phyloP scores from a whole-genome alignment of 176 grass and related monocot genomes.

The Oryza punctata region DNA sequence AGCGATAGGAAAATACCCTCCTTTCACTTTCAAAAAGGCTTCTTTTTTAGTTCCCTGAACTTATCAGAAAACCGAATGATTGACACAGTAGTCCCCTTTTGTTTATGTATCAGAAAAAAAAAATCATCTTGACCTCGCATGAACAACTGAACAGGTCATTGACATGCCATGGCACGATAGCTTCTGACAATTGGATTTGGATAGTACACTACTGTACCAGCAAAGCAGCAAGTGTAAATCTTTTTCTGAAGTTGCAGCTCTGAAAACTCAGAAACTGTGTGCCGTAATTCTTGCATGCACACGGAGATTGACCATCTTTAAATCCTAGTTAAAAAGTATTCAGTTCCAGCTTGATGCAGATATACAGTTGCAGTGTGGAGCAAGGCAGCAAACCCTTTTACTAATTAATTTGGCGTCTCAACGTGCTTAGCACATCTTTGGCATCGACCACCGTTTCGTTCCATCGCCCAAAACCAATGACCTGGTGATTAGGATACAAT shows the following conservation, averaged over 20 bases:
- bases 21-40: neutral
- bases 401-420: neutral
- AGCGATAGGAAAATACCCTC: neutral
- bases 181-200: too few relatives aligned
- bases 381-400: neutral
- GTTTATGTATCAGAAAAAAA: neutral
- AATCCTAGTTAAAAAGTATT: neutral
- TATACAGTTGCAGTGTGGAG: neutral
- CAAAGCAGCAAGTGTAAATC: too few relatives aligned
- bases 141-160: neutral
- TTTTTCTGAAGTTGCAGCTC: neutral
- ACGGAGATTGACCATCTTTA: slow-evolving; percentile 2
- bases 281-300: neutral
- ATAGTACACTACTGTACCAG: too few relatives aligned
- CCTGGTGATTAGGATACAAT: neutral
- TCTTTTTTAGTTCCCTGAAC: neutral
- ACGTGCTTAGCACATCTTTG: neutral
- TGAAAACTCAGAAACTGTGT: neutral
- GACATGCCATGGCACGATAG: too few relatives aligned
- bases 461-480: neutral
- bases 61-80: neutral
- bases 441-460: neutral
- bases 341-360: neutral
- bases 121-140: neutral
- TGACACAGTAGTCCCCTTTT: neutral